Percentiles rank a stretch among this genome's conserved stretches.
Conservation (phyloP, 257 asterid species). For the Petrea volubilis region DNA sequence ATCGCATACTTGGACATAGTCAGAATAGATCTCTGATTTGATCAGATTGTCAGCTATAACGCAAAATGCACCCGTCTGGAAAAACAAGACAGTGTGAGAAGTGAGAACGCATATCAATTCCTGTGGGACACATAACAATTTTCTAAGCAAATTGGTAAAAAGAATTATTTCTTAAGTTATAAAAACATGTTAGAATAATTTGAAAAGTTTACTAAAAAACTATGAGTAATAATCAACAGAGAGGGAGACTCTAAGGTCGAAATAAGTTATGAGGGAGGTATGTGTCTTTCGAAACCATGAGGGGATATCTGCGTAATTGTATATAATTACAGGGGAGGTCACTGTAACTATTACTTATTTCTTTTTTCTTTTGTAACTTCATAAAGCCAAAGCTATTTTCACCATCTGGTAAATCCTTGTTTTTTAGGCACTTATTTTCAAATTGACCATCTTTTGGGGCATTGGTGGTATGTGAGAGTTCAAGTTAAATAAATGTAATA, state of each 20-base stretch:
- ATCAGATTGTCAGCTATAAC: constrained; percentile 68
- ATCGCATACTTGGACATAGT: constrained; percentile 68
- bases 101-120: not conserved
- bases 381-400: not conserved
- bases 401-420: not conserved
- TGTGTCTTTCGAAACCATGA: too few relatives aligned
- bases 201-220: too few relatives aligned
- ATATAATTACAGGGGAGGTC: too few relatives aligned
- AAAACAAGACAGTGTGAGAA: constrained; percentile 12
- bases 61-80: constrained; percentile 85
- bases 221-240: too few relatives aligned
- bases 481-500: not conserved
- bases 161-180: too few relatives aligned
- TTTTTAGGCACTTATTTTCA: not conserved
- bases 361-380: not conserved
- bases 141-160: too few relatives aligned
- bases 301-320: too few relatives aligned
- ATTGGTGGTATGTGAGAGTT: not conserved
- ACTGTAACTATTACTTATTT: too few relatives aligned
- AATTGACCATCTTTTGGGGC: not conserved
- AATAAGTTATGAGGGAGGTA: too few relatives aligned
- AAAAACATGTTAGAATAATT: too few relatives aligned
- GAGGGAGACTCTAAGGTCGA: too few relatives aligned
- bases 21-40: constrained; percentile 74
- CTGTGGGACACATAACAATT: not conserved